Base-by-base conservation (phyloP, 1,284 basidiomycete genomes). In the Neolentinus lepideus region DNA sequence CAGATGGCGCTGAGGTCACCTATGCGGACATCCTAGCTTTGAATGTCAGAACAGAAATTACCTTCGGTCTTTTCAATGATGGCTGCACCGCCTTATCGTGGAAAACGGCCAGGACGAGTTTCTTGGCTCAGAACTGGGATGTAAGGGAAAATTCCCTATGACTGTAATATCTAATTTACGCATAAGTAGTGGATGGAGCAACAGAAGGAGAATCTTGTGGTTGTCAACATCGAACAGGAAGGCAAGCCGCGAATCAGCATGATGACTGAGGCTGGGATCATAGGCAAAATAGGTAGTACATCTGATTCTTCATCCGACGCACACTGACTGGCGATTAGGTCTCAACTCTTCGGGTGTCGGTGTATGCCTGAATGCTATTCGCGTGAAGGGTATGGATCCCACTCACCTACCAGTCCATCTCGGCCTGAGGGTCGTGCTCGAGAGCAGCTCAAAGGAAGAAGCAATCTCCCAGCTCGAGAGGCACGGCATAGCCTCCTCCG, bases 111-210 rank as follows among this genome's bases (percentile, higher is more conserved):
- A 50, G 6, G 47, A 50, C 12, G 47, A 50, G 47, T 26, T 50
- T 50, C 47, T n/a, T 50, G 47, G 47, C 47, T 25, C 47, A 50
- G 24, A 50, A 50, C n/a, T 50, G 47, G 47, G 47, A 50, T 25
- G 47, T 50, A 26, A 10, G 47, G 6, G 8, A 6, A 43, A 9
- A n/a, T 43, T 8, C 6, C 4, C 4, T 3, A 29, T 10, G 12
- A 14, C 47, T 26, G 10, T 29, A 12, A 26, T 21, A 8, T 21
- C 25, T 6, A 29, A 14, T 26, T 16, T 10, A 16, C 27, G 16
- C 9, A 50, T 26, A n/a, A n/a, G 12, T 22, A 50, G 47, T 50
- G 47, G 47, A 50, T 50, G 47, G 47, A 50, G 22, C 47, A 50
- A 25, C 47, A 50, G 47, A 50, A 50, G 47, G 47, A 50, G 47